Evolutionary conservation across 2,329 filamentous ascomycete species (phyloP).

Genomic region (Stagonosporopsis chrysanthemi): DNA sequence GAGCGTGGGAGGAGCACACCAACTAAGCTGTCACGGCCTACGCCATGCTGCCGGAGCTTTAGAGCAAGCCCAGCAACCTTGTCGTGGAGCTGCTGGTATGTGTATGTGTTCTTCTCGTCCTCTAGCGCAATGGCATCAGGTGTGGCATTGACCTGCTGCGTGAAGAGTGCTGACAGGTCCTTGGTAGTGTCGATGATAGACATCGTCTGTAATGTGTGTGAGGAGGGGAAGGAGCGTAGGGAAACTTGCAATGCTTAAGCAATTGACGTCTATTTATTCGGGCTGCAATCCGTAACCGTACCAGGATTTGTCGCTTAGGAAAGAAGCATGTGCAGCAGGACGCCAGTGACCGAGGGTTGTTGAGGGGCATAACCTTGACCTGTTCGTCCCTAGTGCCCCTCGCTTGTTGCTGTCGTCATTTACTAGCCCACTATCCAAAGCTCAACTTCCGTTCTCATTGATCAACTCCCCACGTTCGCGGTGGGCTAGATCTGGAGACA

Average conservation of each 20-base stretch:
- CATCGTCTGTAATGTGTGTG: conserved; percentile 55
- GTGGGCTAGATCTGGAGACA: conserved; percentile 23
- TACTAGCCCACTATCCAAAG: conserved; percentile 15
- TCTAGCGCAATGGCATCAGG: conserved; percentile 76
- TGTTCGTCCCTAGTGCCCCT: conserved; percentile 19
- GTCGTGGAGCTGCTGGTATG: conserved; percentile 75
- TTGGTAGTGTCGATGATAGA: conserved; percentile 73
- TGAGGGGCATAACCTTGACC: conserved; percentile 16
- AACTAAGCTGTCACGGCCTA: conserved; percentile 75
- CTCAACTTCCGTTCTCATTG: conserved; percentile 30
- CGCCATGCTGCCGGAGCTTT: conserved; percentile 70
- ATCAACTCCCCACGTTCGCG: conserved; percentile 22
- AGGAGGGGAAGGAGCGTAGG: conserved; percentile 6
- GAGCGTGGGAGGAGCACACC: conserved; percentile 78
- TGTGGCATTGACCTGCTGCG: conserved; percentile 70
- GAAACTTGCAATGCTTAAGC: conserved; percentile 13
- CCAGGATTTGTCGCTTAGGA: conserved; percentile 24
- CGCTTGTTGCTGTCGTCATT: conserved; percentile 22
- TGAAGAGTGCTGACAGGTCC: conserved; percentile 76
- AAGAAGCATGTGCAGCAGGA: conserved; percentile 28
- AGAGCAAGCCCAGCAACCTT: conserved; percentile 71
- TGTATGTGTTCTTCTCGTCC: conserved; percentile 71
- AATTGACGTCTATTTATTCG: conserved; percentile 32
- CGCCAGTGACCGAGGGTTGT: conserved; percentile 17
- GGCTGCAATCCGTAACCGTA: conserved; percentile 23